Percentiles rank a stretch among this genome's conserved stretches.
These are phyloP conservation scores for Penicillium fimorum DNA, from an alignment of 495 filamentous ascomycete species.

Conservation along the genomic window DNA sequence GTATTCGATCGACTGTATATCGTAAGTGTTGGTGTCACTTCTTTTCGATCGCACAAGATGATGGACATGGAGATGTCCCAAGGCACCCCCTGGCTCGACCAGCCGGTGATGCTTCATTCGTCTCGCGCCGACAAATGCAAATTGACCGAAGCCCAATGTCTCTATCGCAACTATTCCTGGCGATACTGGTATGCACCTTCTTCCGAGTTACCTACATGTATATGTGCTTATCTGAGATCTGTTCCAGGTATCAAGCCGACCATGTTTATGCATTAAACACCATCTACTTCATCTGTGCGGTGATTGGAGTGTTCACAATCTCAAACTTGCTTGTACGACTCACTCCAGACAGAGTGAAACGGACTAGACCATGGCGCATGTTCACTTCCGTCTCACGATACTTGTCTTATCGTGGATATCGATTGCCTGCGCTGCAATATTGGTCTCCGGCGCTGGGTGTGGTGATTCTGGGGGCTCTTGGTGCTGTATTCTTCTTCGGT, in stretches of 20 bases:
- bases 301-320: constrained; percentile 47
- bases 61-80: constrained; percentile 23
- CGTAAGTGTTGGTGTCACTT: neutral
- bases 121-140: constrained; percentile 45
- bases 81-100: constrained; percentile 41
- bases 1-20: neutral
- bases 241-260: constrained; percentile 50
- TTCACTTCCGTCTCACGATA: constrained; percentile 26
- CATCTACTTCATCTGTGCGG: constrained; percentile 47
- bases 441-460: constrained; percentile 28
- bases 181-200: constrained; percentile 42
- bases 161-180: constrained; percentile 46
- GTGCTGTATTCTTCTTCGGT: constrained; percentile 33
- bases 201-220: neutral
- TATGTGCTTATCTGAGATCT: neutral
- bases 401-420: constrained; percentile 27
- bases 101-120: constrained; percentile 50
- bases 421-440: constrained; percentile 17
- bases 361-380: constrained; percentile 24
- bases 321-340: constrained; percentile 27
- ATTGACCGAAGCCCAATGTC: constrained; percentile 46
- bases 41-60: constrained; percentile 12
- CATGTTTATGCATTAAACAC: constrained; percentile 52
- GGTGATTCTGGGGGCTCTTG: constrained; percentile 23
- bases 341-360: constrained; percentile 23